Base-by-base conservation (phyloP, 305 asterid species). In the Fraxinus nigra region DNA sequence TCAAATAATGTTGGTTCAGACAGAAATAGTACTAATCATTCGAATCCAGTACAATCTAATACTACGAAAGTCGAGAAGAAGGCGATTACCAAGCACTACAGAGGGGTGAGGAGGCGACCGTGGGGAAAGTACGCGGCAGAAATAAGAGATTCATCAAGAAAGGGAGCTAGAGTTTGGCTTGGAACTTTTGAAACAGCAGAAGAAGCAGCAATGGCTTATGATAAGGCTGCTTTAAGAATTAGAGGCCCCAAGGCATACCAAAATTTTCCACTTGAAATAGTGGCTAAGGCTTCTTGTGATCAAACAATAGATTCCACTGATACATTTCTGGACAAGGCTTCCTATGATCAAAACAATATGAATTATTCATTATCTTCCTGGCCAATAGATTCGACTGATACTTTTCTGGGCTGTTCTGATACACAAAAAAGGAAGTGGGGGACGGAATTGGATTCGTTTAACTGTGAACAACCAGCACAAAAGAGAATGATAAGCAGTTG, bases 51-150 rank as follows among this genome's bases (percentile, higher is more conserved):
- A 1, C 8, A 3, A 30, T 35, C 20, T 22, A 1, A 2, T 5
- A 14, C 14, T 0, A 16, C 1, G 0, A 79, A 79, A 34, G 35
- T 8, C 0, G 77, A 87, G 48, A 63, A 86, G 48, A 63, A 80
- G 76, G 72, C 24, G 26, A 77, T 24, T 10, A 48, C 48, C 10
- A 86, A 73, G 18, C 97, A 83, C 73, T 93, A 92, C 26, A 89
- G 95, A 82, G 95, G 98, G 0, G 97, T 94, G 81, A 89, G 97
- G 74, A 79, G 91, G 78, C 76, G 97, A 80, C 97, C 97, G 1
- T 94, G 97, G 98, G 97, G 97, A 0, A 94, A 92, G 83, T 92
- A 89, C 61, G 97, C 97, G 0, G 97, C 98, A 4, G 97, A 94
- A 67, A 94, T 94, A 78, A 90, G 95, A 77, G 97, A 94, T 75